Evolutionary conservation across 805 yeast species (phyloP), one percentile per base, ranked within the genome.

Genomic region (Lachancea meyersii): DNA sequence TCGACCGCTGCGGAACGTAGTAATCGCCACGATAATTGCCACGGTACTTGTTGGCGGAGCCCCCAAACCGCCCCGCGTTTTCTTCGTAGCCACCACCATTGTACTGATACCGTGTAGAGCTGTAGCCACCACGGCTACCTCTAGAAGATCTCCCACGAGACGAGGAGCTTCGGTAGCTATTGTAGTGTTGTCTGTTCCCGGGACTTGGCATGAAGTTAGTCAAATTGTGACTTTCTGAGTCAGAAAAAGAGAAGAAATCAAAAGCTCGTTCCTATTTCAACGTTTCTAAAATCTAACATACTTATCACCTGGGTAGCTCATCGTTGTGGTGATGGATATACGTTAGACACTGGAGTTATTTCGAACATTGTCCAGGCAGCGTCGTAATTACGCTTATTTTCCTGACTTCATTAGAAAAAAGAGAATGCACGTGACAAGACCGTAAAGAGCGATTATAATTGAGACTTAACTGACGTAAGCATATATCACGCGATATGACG

Each of bases 111-210:
- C 39, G 18, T 7, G 31, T 21, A 5, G 39, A 8, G 34, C 23
- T 27, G 35, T 40, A 27, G 18, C 44, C 43, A 16, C 43, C 38
- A 34, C 44, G 44, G n/a, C 39, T 36, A 19, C 44, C 44, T n/a
- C 44, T 19, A 18, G 26, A 40, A 17, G 44, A 27, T 14, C 30
- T 33, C 10, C 44, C 44, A 11, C 44, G 35, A 18, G 35, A 35
- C 7, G 43, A 39, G 16, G 24, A n/a, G 35, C 44, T 39, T 27
- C 44, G 20, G 19, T 33, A 33, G 31, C 32, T 26, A 26, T 31
- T 41, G 32, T 41, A 35, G 10, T 26, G 27, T 16, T 23, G 33
- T 31, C 44, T 20, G 22, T 24, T 34, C 11, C 39, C 39, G 13
- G 31, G 17, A 28, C 44, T 33, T 19, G 18, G 16, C 13, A 30